These are phyloP conservation scores for Naganishia friedmannii DNA, from an alignment of 768 basidiomycete genomes.

Conservation along the genomic window DNA sequence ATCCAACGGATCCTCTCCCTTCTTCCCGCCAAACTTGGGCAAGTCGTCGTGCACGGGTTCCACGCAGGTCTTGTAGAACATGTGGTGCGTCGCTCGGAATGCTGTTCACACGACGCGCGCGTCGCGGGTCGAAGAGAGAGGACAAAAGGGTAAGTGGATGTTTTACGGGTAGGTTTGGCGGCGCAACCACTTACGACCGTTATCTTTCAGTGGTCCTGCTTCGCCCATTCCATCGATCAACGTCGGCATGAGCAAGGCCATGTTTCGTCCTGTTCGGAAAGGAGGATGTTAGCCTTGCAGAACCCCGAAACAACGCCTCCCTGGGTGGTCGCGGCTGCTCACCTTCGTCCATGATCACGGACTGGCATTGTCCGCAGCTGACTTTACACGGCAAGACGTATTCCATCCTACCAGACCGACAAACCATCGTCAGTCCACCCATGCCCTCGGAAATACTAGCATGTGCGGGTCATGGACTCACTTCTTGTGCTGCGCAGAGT, in stretches of 20 bases:
- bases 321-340: background rate
- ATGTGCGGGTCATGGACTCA: no score
- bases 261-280: slow-evolving; percentile 21
- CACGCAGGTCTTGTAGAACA: slow-evolving; percentile 29
- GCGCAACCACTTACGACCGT: slow-evolving; percentile 8
- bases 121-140: no score
- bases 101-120: no score
- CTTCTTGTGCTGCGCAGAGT: slow-evolving; percentile 29
- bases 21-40: slow-evolving; percentile 29
- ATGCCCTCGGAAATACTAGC: no score
- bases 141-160: no score
- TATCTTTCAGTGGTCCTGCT: slow-evolving; percentile 25
- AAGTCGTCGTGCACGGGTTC: slow-evolving; percentile 22
- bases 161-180: background rate
- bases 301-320: background rate
- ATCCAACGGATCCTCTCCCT: slow-evolving; percentile 51
- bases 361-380: slow-evolving; percentile 26
- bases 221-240: slow-evolving; percentile 28
- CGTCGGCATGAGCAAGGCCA: slow-evolving; percentile 27
- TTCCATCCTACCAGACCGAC: slow-evolving; percentile 15
- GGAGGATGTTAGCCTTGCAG: background rate
- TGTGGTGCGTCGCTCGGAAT: slow-evolving; percentile 28
- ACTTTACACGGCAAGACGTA: slow-evolving; percentile 28
- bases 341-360: slow-evolving; percentile 32
- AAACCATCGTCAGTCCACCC: background rate